Base-by-base conservation (phyloP, 257 asterid species). In the Fraxinus americana region DNA sequence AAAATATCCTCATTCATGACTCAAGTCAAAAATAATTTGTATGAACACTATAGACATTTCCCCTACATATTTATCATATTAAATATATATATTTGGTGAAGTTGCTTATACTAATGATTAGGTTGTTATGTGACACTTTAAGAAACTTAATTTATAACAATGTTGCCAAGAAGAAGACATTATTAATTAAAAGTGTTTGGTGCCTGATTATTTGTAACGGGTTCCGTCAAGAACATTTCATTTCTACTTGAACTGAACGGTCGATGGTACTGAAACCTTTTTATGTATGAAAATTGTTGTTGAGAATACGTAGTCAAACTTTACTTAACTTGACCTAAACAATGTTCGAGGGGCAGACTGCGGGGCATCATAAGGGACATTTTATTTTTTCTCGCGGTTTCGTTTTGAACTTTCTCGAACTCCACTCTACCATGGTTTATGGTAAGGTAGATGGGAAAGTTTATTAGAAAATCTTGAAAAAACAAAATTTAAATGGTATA, bases 171-270 rank as follows among this genome's bases (percentile, higher is more conserved):
- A 17, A 57, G 67, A 57, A 2, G 67, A n/a, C 14, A 5, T 5
- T n/a, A n/a, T 57, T 57, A 57, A 61, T 61, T 61, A 63, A 25
- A 63, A 61, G 34, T 23, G 69, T 63, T 63, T 27, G 69, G 69
- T 63, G 34, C 16, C 35, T 25, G 17, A 63, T 25, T 25, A 63
- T 11, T 6, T 25, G 35, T 23, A 61, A 21, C 7, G 13, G 19
- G 4, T 23, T 61, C 35, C 35, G 27, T 41, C 14, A 41, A 41
- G 14, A 9, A 41, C 14, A 8, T 9, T 23, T n/a, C 16, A 0
- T 63, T 63, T n/a, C 17, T 4, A 25, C 17, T 1, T 25, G 11
- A 63, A 7, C 9, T 16, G 7, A 54, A 10, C 9, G 11, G 14
- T 41, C 48, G 16, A 41, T 41, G 14, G 48, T 41, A 41, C 2